Evolutionary conservation across 106 monocot genomes (phyloP), one percentile per base, ranked within the genome.

Genomic region (Dendrobium officinale): DNA sequence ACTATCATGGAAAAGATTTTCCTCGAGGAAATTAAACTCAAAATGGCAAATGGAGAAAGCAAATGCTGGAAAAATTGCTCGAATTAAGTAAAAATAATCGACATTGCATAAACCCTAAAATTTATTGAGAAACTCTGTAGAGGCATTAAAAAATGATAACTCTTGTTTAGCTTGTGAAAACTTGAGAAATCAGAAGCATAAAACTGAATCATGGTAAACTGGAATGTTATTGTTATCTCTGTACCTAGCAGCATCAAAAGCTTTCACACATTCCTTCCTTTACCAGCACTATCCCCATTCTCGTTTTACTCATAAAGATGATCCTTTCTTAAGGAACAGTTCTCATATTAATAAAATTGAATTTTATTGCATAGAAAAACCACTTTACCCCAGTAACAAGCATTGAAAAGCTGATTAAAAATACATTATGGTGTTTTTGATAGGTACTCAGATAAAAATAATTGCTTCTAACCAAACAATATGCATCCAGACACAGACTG

Each of bases 21-120:
- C 33, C 15, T 13, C 13, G 18, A 78, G 24, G 19, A 49, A 41
- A 48, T 29, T 26, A 9, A 78, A 18, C 42, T 18, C 56, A 24
- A 77, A 78, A 78, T 55, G 59, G 22, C 17, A 78, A 78, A 78
- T 0, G 44, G 19, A 74, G 43, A 42, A 42, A 74, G 20, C 42
- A 74, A 74, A 74, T 22, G 43, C 74, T 74, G 74, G 19, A 5
- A 74, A 44, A 74, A 7, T 74, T 19, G 42, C 6, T 5, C 6
- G 9, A 44, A 74, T 1, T 70, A 44, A 70, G 37, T 4, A 33
- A 29, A 33, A 15, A 70, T 16, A 15, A 70, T 15, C 37, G 3
- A 37, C 31, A 70, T 33, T 70, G 37, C 29, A 37, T 11, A 37
- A 70, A 37, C 37, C 37, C 70, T 33, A 70, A 29, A 70, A 37